These are phyloP conservation scores for Daldinia caldariorum DNA, from an alignment of 495 filamentous ascomycete genomes.

Conservation along the genomic window DNA sequence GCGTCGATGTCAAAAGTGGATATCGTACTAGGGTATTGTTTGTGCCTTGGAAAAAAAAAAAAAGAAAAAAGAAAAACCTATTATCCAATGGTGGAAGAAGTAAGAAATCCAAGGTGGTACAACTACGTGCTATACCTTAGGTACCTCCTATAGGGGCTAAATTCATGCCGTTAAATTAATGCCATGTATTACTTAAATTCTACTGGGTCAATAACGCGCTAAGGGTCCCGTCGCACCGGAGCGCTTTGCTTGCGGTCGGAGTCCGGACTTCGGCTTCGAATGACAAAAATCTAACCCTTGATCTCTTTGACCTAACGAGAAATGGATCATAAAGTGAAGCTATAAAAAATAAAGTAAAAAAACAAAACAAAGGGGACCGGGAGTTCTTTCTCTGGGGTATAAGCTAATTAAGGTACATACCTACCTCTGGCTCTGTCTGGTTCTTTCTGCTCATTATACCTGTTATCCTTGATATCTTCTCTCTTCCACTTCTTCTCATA, in stretches of 20 bases:
- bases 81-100: too few species aligned
- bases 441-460: too few species aligned
- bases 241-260: constrained; percentile 14
- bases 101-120: too few species aligned
- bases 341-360: neutral
- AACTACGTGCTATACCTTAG: neutral
- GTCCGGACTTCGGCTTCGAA: constrained; percentile 11
- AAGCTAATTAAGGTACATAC: too few species aligned
- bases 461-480: too few species aligned
- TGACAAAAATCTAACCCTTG: constrained; percentile 15
- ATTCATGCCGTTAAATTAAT: neutral
- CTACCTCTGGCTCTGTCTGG: too few species aligned
- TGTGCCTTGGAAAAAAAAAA: too few species aligned
- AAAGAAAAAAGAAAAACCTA: too few species aligned
- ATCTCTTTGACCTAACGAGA: neutral
- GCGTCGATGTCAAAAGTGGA: too few species aligned
- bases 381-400: constrained; percentile 6
- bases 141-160: neutral
- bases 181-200: neutral
- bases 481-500: too few species aligned
- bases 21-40: too few species aligned
- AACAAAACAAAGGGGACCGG: neutral
- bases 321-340: constrained; percentile 1
- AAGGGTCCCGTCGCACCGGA: neutral
- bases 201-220: neutral